Base-by-base conservation (phyloP, 208 protist genomes). In the Herpetomonas tarakana region DNA sequence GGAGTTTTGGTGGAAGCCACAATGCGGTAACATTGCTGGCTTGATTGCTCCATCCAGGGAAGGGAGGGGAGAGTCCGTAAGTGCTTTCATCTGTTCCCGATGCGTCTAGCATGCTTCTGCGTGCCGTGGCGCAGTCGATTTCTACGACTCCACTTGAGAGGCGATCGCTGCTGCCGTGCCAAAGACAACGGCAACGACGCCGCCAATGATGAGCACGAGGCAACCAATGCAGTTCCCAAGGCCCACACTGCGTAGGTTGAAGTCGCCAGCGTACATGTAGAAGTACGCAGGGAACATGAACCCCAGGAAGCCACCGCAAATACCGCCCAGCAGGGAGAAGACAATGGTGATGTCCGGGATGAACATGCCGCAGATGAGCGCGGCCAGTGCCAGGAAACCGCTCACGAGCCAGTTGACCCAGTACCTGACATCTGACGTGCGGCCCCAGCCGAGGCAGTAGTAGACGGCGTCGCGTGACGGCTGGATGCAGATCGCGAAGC, bases 281-380 rank as follows among this genome's bases (percentile, higher is more conserved):
- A 93, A 95, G 54, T 73, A 81, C 50, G 86, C 86, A 0, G 88
- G 88, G 47, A 92, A 77, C 7, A 93, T 66, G 76, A 95, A 95
- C 51, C 64, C 81, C 19, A 95, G 57, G 45, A 88, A 82, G 29
- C 81, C 81, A 25, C 83, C 83, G 62, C 76, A 85, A 49, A 93
- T 64, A 24, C 76, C 75, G 26, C 88, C 88, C 39, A 93, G 68
- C 7, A 95, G 69, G 38, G 52, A 62, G 58, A 95, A 95, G 24
- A 95, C 86, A 16, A 88, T 79, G 35, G 70, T 78, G 54, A 95
- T 85, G 51, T 83, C 59, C 2, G 83, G 86, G 51, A 95, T 86
- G 53, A 92, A 84, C 31, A 95, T 62, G 45, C 75, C 86, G 28
- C 74, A 78, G 30, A 95, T 64, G 29, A 93, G 76, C 3, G 81